Base-by-base conservation (phyloP, 2,329 filamentous ascomycete genomes). In the Penicillium verrucosum region DNA sequence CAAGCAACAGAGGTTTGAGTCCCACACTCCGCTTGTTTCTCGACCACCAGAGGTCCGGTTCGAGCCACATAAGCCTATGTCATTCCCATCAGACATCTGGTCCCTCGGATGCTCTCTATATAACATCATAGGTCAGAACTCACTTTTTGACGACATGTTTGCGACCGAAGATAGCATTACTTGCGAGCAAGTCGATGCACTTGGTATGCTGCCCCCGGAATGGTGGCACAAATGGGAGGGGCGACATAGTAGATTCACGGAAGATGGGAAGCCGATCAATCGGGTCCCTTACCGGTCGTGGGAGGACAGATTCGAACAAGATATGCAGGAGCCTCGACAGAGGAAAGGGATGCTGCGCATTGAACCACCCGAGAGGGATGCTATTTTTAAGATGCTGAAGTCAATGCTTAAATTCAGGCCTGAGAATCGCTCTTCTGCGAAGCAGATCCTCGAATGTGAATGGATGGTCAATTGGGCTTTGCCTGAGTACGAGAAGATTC, bases 51-150 rank as follows among this genome's bases (percentile, higher is more conserved):
- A 78, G 60, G 62, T 63, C 29, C 62, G 64, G 12, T 77, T 78
- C 52, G 70, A 75, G 32, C 67, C 70, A 29, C 57, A 54, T 14
- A 68, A 41, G 2, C 66, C 74, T 14, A 65, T 77, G 7, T 68
- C 69, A 1, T 73, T 71, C 38, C 25, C 65, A 23, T 71, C 73
- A 1, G 74, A 78, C 38, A 74, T 77, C 16, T 78, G 74, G 75
- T 73, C 69, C n/a, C 68, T 78, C 4, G 70, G 66, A 0, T 6
- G n/a, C n/a, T n/a, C n/a, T n/a, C n/a, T n/a, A n/a, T n/a, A n/a
- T n/a, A n/a, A n/a, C n/a, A n/a, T n/a, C n/a, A n/a, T n/a, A n/a
- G n/a, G n/a, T n/a, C 61, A 68, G n/a, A 60, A 60, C 40, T 54
- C 68, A 18, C 59, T 74, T 32, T 69, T 74, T 37, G 68, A 67